Base-by-base conservation (phyloP, 2,329 filamentous ascomycete genomes). In the Sordariomycetes sp. region DNA sequence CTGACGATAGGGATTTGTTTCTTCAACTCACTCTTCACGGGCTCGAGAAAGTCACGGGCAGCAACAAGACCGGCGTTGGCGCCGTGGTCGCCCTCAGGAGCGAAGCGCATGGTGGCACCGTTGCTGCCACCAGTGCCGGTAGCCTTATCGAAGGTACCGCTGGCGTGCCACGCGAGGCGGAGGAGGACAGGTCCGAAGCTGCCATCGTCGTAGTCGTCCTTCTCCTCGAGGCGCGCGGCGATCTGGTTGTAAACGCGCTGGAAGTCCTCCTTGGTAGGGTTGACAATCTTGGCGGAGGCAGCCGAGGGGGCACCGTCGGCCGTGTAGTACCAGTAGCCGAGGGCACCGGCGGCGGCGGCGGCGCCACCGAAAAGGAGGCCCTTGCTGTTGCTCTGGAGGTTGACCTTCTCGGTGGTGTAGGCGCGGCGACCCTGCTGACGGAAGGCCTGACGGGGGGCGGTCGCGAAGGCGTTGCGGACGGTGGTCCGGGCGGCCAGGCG, bases 171-270 rank as follows among this genome's bases (percentile, higher is more conserved):
- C 41, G 86, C 90, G 46, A 96, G 75, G 51, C 90, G 79, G 43
- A 96, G 65, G 37, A 96, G 70, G 40, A 96, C 87, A 19, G 90
- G 92, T 37, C 87, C 90, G 57, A 93, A 96, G 67, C 83, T 92
- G 47, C 92, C 90, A 59, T 98, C 90, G 53, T 96, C 90, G 58
- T 96, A 96, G 46, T 95, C 82, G 48, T 92, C 86, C 55, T 94
- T 79, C 64, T 95, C 85, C 60, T 92, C 81, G 36, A 96, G 68
- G 40, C 71, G 71, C 53, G 69, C 63, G 36, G 90, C 88, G 48
- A 96, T 79, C 53, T 80, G 81, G 58, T 95, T 75, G 69, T 96
- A 96, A 35, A 96, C 86, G 62, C 85, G 82, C 70, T 95, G 87
- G 70, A 94, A 96, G 63, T 98, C 87, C 49, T 82, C 79, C 63